These are phyloP conservation scores for Cercospora brassicicola DNA, from an alignment of 2,329 filamentous ascomycete genomes.

Conservation along the genomic window DNA sequence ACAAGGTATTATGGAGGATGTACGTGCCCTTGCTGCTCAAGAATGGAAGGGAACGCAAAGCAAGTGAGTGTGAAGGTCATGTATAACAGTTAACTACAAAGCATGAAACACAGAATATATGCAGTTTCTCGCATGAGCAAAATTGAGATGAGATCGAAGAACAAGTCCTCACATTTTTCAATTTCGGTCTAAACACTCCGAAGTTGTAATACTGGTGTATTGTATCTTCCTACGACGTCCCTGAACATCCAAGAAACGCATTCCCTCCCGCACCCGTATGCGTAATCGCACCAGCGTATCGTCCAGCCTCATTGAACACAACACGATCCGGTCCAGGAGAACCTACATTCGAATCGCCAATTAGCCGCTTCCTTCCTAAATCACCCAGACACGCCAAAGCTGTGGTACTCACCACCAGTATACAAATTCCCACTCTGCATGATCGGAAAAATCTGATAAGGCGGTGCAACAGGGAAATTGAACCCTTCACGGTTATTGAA, in stretches of 20 bases:
- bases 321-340: background rate
- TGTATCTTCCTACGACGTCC: background rate
- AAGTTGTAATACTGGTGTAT: too few relatives aligned
- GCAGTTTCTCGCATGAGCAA: background rate
- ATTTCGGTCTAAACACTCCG: too few relatives aligned
- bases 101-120: background rate
- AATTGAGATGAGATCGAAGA: background rate
- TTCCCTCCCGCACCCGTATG: background rate
- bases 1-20: conserved; percentile 30
- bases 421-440: background rate
- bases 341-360: background rate
- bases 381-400: background rate
- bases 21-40: conserved; percentile 21
- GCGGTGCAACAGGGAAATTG: background rate
- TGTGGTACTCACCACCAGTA: background rate
- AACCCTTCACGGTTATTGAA: background rate
- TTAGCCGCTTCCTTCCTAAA: too few relatives aligned
- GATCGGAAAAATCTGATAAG: background rate
- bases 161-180: too few relatives aligned
- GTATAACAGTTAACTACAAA: too few relatives aligned
- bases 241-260: background rate
- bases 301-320: background rate
- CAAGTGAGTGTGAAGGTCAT: background rate
- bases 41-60: conserved; percentile 14
- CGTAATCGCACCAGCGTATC: background rate